Percentiles rank a stretch among this genome's conserved stretches.
Conservation (phyloP, 345 rosid species). For the Eucalyptus globulus region DNA sequence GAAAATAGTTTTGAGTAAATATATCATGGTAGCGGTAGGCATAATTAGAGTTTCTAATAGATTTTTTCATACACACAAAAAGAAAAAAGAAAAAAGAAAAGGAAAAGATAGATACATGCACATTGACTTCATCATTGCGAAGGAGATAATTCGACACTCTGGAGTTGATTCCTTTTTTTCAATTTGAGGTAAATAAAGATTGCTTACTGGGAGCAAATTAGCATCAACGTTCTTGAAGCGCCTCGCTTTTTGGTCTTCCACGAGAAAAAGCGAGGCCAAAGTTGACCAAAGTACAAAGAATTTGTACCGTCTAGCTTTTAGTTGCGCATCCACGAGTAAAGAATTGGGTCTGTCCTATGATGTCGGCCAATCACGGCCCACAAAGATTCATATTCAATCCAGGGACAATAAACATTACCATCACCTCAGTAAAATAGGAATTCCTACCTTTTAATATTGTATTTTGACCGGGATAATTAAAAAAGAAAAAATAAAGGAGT, state of each 20-base stretch:
- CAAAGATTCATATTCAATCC: neutral
- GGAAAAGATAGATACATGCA: neutral
- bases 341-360: neutral
- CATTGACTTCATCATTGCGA: neutral
- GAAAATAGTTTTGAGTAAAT: too few species aligned
- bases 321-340: neutral
- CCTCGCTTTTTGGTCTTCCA: neutral
- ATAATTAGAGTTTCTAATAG: too few species aligned
- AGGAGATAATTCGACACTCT: neutral
- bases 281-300: neutral
- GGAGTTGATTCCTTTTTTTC: neutral
- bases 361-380: neutral
- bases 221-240: neutral
- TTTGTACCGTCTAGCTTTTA: neutral
- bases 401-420: neutral
- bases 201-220: neutral
- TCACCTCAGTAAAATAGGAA: neutral
- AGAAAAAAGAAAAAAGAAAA: neutral
- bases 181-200: neutral
- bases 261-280: neutral
- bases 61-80: neutral
- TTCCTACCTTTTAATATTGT: neutral
- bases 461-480: neutral
- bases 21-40: rapidly evolving
- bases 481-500: neutral